Base-by-base conservation (phyloP, 768 basidiomycete species). In the Serendipita sp. region DNA sequence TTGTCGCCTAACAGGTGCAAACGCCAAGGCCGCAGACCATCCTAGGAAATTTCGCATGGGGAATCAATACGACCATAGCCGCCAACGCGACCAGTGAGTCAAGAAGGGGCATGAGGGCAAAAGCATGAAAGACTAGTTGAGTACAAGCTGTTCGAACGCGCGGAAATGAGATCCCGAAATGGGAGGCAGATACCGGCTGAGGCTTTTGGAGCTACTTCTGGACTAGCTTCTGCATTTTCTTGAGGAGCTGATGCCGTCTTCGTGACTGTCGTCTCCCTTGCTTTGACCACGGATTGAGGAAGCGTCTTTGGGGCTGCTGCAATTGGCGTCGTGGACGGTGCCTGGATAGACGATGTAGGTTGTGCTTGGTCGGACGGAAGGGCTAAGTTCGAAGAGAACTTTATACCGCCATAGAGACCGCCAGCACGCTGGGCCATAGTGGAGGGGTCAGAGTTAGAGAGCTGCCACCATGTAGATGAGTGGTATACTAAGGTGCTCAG, bases 1-100 rank as follows among this genome's bases (percentile, higher is more conserved):
- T 52, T 76, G 78, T 68, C 89, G 80, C 63, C 89, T 83, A 63
- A 89, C 79, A 51, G 91, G 91, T 7, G 90, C 91, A 70, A 92
- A 93, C 16, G 89, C 91, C 68, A 92, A 86, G 13, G 89, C 82
- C 67, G 90, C 86, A 69, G 90, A 92, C 89, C 91, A 92, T 74
- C 84, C 89, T 91, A 28, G 80, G 68, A 8, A 10, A 8, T 64
- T 64, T 15, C 10, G 34, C 23, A 11, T 16, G 58, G 18, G 44
- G 63, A 18, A 35, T 18, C 34, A 23, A 8, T 18, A 15, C 38
- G n/a, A 13, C 47, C 46, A 54, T 47, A 18, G 30, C 64, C 63
- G 58, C 63, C 38, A 60, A 16, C 23, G 23, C 3, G 41, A 35
- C 10, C 70, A 68, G 73, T 68, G 70, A 69, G 36, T 44, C 18